Evolutionary conservation across 2,329 filamentous ascomycete genomes (phyloP).

Genomic region (Clarireedia homoeocarpa): DNA sequence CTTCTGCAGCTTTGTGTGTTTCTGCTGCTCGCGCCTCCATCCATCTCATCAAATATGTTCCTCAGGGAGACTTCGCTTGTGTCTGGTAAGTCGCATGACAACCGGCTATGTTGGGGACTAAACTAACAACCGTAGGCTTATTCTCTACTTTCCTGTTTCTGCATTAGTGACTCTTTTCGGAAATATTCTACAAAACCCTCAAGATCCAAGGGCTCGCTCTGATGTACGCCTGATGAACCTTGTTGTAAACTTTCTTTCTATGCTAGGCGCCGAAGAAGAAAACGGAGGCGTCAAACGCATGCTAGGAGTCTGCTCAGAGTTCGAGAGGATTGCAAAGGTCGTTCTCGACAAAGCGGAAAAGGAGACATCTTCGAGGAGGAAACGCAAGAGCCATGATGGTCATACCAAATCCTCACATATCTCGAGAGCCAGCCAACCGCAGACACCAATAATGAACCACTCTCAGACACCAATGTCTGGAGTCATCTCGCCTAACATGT

Average conservation of each 20-base stretch:
- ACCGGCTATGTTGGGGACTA: not conserved
- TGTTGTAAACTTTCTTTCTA: slow-evolving; percentile 86
- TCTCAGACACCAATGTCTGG: slow-evolving; percentile 19
- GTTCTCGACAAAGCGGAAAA: slow-evolving; percentile 89
- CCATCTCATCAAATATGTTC: slow-evolving; percentile 89
- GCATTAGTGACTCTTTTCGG: slow-evolving; percentile 92
- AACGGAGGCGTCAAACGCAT: slow-evolving; percentile 89
- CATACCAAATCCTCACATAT: slow-evolving; percentile 17
- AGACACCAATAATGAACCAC: slow-evolving; percentile 20
- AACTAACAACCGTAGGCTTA: slow-evolving; percentile 52
- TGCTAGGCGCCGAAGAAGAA: slow-evolving; percentile 80
- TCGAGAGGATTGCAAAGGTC: slow-evolving; percentile 85
- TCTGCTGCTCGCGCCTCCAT: slow-evolving; percentile 90
- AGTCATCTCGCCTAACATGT: slow-evolving; percentile 22
- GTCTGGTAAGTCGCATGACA: slow-evolving; percentile 64
- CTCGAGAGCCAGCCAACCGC: slow-evolving; percentile 12
- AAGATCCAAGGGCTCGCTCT: slow-evolving; percentile 78
- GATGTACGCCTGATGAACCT: slow-evolving; percentile 88
- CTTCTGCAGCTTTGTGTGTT: slow-evolving; percentile 86
- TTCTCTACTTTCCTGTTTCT: slow-evolving; percentile 94
- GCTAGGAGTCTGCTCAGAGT: slow-evolving; percentile 90
- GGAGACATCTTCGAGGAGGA: slow-evolving; percentile 59
- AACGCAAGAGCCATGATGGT: slow-evolving; percentile 66
- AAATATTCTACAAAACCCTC: slow-evolving; percentile 91
- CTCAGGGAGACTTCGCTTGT: slow-evolving; percentile 87